A percentile compares a stretch with the other conserved stretches of the same genome.
Evolutionary conservation across 805 yeast species (phyloP).

Genomic region (Schwanniomyces yamadae): DNA sequence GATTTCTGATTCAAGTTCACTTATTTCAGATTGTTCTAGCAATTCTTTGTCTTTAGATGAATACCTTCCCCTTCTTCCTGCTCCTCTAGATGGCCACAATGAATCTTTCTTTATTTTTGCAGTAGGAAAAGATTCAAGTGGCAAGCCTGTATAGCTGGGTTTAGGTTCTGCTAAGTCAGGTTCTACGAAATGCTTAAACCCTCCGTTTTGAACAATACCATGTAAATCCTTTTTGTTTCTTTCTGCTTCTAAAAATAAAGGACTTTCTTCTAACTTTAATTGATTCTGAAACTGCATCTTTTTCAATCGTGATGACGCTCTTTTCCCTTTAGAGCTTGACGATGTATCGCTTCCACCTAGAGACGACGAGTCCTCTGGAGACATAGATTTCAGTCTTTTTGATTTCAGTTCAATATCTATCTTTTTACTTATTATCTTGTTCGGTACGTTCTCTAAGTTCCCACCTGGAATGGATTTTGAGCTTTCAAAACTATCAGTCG

Average conservation of each 20-base stretch:
- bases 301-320: conserved; percentile 5
- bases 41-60: conserved; percentile 1
- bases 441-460: too few relatives aligned
- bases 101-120: conserved; percentile 56
- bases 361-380: too few relatives aligned
- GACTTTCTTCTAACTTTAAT: conserved; percentile 9
- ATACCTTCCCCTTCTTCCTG: conserved; percentile 6
- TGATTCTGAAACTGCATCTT: conserved; percentile 1
- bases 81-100: conserved; percentile 44
- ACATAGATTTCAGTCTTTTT: too few relatives aligned
- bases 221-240: conserved; percentile 1
- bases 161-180: conserved; percentile 55
- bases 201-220: conserved; percentile 13
- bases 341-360: too few relatives aligned
- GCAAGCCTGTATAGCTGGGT: conserved; percentile 69
- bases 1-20: conserved; percentile 10
- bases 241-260: conserved; percentile 9
- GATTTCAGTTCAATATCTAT: too few relatives aligned
- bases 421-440: too few relatives aligned
- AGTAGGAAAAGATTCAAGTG: conserved; percentile 69
- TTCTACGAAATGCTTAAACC: conserved; percentile 46
- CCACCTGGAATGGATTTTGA: too few relatives aligned
- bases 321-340: neutral
- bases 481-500: too few relatives aligned
- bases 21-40: conserved; percentile 6